Conservation (phyloP, 208 protist species). For the Trichomonas vaginalis region DNA sequence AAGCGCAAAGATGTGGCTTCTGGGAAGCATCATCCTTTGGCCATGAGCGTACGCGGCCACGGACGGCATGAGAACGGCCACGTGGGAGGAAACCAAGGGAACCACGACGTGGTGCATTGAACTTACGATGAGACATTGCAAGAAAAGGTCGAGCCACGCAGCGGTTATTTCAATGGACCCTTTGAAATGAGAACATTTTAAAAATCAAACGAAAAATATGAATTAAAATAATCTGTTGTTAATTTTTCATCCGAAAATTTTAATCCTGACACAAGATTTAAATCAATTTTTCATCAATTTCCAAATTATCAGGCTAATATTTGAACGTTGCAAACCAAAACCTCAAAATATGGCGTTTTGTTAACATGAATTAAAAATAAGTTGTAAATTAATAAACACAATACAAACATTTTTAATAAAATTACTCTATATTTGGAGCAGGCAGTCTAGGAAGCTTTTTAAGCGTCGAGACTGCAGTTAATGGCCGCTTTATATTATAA, state of each 20-base stretch:
- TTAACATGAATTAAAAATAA: no score
- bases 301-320: no score
- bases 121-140: slow-evolving; percentile 74
- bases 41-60: slow-evolving; percentile 47
- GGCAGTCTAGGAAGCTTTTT: not conserved
- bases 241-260: no score
- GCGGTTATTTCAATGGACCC: no score
- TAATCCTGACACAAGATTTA: no score
- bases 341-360: no score
- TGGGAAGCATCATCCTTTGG: slow-evolving; percentile 6
- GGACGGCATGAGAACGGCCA: slow-evolving; percentile 72
- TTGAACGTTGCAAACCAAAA: no score
- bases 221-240: no score
- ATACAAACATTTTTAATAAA: not conserved
- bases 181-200: no score
- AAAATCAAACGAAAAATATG: no score
- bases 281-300: no score
- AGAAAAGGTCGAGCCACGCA: not conserved
- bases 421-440: not conserved
- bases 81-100: slow-evolving; percentile 86
- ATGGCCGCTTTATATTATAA: not conserved
- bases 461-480: not conserved
- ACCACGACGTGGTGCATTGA: slow-evolving; percentile 85
- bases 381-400: no score
- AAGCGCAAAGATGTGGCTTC: not conserved